Conservation (phyloP, 2,329 filamentous ascomycete species). For the Cladosporium cucumerinum region DNA sequence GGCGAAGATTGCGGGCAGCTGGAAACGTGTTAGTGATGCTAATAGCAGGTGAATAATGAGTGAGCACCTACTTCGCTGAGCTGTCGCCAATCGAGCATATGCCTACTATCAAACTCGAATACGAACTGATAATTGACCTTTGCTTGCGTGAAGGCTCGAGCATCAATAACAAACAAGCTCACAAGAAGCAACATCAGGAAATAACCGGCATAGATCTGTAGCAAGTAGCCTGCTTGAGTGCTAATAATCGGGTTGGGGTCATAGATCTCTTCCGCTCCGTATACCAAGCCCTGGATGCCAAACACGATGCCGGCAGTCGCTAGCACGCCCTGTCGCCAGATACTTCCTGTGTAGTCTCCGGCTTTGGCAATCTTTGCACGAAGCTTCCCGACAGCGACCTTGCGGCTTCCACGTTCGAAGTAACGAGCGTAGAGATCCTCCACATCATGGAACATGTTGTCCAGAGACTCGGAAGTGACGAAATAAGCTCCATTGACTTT, state of each 20-base stretch:
- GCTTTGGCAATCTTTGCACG: constrained; percentile 64
- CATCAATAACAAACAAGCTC: constrained; percentile 79
- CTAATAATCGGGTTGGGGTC: constrained; percentile 20
- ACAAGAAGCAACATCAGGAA: constrained; percentile 80
- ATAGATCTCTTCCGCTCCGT: constrained; percentile 34
- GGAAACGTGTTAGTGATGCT: not conserved
- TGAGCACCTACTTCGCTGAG: constrained; percentile 61
- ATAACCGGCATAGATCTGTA: constrained; percentile 84
- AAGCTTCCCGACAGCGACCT: constrained; percentile 83
- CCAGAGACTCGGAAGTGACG: constrained; percentile 80
- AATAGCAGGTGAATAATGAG: not conserved
- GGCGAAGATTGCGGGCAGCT: constrained; percentile 80
- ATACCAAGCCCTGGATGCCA: constrained; percentile 43
- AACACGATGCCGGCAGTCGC: constrained; percentile 43
- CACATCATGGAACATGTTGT: constrained; percentile 72
- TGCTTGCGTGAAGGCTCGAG: constrained; percentile 73
- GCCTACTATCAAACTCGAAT: constrained; percentile 88
- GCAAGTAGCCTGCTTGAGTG: constrained; percentile 27
- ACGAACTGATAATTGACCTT: constrained; percentile 89
- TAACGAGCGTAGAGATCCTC: constrained; percentile 94
- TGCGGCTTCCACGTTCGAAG: constrained; percentile 90
- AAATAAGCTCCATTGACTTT: constrained; percentile 90
- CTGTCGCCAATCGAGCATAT: constrained; percentile 81
- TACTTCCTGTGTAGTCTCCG: constrained; percentile 56
- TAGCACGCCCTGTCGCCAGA: constrained; percentile 56